These are phyloP conservation scores for Stemphylium vesicarium DNA, from an alignment of 2,329 filamentous ascomycete genomes.

Conservation along the genomic window DNA sequence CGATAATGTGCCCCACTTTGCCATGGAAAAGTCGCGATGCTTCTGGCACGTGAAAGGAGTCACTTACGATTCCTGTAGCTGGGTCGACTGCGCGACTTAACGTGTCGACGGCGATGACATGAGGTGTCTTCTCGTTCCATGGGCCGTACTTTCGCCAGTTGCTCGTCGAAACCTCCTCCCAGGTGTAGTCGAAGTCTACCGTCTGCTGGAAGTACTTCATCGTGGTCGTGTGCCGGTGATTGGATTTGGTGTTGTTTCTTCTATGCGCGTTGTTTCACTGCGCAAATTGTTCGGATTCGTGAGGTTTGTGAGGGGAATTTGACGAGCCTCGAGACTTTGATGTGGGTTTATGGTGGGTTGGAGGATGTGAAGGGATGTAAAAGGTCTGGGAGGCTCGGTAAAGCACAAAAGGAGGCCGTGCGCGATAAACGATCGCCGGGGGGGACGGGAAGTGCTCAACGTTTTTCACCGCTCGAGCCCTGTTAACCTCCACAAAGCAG, in stretches of 20 bases:
- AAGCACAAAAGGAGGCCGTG: conserved; percentile 25
- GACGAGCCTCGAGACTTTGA: conserved; percentile 13
- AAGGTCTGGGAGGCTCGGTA: conserved; percentile 22
- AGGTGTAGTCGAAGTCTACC: conserved; percentile 95
- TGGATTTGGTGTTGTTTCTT: background rate
- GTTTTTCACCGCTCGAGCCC: conserved; percentile 20
- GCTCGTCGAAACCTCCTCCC: conserved; percentile 95
- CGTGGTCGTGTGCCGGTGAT: conserved; percentile 24
- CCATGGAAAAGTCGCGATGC: background rate
- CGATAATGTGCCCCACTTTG: background rate
- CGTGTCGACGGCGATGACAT: conserved; percentile 95
- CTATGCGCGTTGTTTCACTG: conserved; percentile 7
- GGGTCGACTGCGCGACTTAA: conserved; percentile 73
- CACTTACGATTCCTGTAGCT: conserved; percentile 69
- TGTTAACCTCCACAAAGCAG: conserved; percentile 2
- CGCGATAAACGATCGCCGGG: conserved; percentile 24
- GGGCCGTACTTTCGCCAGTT: conserved; percentile 99
- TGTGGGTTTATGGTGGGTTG: conserved; percentile 12
- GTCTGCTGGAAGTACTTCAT: conserved; percentile 97
- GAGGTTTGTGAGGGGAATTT: background rate
- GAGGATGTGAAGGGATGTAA: conserved; percentile 17
- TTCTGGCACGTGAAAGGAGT: conserved; percentile 18
- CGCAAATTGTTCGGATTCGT: background rate
- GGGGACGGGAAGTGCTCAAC: conserved; percentile 19
- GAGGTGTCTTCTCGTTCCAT: conserved; percentile 98